Evolutionary conservation across 495 filamentous ascomycete genomes (phyloP).

Genomic region (Bombardia bombarda): DNA sequence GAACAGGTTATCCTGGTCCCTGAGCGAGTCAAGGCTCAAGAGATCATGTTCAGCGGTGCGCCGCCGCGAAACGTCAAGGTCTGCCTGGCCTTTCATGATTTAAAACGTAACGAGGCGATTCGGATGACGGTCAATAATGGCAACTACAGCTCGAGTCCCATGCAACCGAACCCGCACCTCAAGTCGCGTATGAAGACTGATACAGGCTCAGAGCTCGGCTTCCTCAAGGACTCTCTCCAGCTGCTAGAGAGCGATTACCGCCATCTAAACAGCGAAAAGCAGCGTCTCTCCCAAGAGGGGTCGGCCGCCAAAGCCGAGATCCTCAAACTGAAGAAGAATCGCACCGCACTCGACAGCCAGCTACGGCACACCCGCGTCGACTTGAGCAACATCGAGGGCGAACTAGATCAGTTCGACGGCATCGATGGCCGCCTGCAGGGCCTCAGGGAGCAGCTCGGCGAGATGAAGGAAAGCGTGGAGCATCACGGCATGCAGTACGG

Average conservation of each 20-base stretch:
- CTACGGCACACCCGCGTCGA: conserved; percentile 15
- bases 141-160: conserved; percentile 22
- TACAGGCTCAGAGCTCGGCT: conserved; percentile 56
- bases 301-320: conserved; percentile 52
- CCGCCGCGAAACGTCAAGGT: conserved; percentile 62
- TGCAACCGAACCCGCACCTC: conserved; percentile 21
- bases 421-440: conserved; percentile 30
- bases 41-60: conserved; percentile 58
- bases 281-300: conserved; percentile 43
- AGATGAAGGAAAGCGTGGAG: conserved; percentile 20
- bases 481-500: conserved; percentile 37
- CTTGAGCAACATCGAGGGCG: conserved; percentile 20
- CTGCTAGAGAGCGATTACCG: conserved; percentile 38
- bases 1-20: conserved; percentile 80
- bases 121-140: conserved; percentile 50
- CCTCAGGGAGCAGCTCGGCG: conserved; percentile 24
- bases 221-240: conserved; percentile 31
- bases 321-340: conserved; percentile 43
- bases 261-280: conserved; percentile 25
- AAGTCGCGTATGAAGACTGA: conserved; percentile 76
- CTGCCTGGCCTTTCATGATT: conserved; percentile 56
- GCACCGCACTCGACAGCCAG: conserved; percentile 14
- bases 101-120: conserved; percentile 53
- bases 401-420: conserved; percentile 37
- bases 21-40: conserved; percentile 53